Evolutionary conservation across 2,329 filamentous ascomycete species (phyloP).

Genomic region (Apiospora malaysiana): DNA sequence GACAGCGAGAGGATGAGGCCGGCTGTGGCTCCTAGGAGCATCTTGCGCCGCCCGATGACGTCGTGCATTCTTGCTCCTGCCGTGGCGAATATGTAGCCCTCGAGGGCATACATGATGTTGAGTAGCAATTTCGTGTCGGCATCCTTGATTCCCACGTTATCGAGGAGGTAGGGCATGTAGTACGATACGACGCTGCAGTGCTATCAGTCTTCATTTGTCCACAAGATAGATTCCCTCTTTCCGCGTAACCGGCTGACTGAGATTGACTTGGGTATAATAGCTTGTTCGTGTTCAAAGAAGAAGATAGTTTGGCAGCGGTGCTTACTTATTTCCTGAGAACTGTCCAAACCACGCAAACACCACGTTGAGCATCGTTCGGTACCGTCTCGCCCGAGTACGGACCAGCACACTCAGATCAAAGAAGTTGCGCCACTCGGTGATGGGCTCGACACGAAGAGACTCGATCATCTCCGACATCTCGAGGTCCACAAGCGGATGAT

Average conservation of each 20-base stretch:
- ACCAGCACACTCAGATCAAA: conserved; percentile 44
- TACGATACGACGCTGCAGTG: conserved; percentile 41
- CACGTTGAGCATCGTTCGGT: conserved; percentile 46
- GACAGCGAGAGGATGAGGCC: conserved; percentile 45
- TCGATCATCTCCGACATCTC: conserved; percentile 49
- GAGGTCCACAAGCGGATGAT: conserved; percentile 47
- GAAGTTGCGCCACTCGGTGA: conserved; percentile 44
- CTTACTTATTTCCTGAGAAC: conserved; percentile 46
- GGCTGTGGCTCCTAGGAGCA: conserved; percentile 44
- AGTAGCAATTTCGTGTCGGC: conserved; percentile 46
- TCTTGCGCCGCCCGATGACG: conserved; percentile 46
- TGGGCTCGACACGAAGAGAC: conserved; percentile 39
- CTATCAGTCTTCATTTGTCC: neutral
- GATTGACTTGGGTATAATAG: no score
- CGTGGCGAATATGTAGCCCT: conserved; percentile 45
- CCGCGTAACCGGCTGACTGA: no score
- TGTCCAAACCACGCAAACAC: conserved; percentile 49
- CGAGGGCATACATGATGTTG: conserved; percentile 46
- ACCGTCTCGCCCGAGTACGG: conserved; percentile 42
- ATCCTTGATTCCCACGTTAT: conserved; percentile 46
- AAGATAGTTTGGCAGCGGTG: no score
- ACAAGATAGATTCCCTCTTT: no score
- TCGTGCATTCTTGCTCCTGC: conserved; percentile 47
- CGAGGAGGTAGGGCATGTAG: conserved; percentile 47
- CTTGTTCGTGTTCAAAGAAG: no score